Conservation (phyloP, 2,329 filamentous ascomycete genomes). For the Fusarium mundagurra region DNA sequence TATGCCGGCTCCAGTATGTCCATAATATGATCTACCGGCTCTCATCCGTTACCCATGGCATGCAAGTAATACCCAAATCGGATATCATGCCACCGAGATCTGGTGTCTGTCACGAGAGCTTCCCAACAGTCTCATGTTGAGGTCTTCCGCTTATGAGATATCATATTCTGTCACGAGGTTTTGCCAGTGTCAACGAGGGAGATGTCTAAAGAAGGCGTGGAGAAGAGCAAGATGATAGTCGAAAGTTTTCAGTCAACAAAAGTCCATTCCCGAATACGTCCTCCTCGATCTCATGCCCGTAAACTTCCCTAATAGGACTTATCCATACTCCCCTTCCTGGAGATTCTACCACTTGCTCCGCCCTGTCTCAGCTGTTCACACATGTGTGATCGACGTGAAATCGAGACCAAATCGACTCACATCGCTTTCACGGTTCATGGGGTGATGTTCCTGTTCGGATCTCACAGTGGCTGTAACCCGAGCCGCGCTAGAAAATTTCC, state of each 20-base stretch:
- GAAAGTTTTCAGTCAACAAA: neutral
- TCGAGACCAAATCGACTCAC: neutral
- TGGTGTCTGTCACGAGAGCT: conserved; percentile 6
- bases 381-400: neutral
- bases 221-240: conserved; percentile 4
- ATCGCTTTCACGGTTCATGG: conserved; percentile 26
- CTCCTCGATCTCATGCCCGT: neutral
- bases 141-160: neutral
- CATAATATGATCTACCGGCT: neutral
- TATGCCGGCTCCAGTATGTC: neutral
- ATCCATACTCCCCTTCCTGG: neutral
- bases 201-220: neutral
- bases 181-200: neutral
- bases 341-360: neutral
- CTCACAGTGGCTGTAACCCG: conserved; percentile 15
- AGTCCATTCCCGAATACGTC: neutral
- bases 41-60: neutral
- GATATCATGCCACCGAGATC: neutral
- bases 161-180: neutral
- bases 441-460: conserved; percentile 36
- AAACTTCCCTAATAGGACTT: neutral
- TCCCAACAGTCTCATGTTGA: neutral
- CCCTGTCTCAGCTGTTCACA: neutral
- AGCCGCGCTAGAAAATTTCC: conserved; percentile 43
- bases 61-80: neutral